Conservation (phyloP, 177 flowering plant genomes). For the Vitis hybrid region DNA sequence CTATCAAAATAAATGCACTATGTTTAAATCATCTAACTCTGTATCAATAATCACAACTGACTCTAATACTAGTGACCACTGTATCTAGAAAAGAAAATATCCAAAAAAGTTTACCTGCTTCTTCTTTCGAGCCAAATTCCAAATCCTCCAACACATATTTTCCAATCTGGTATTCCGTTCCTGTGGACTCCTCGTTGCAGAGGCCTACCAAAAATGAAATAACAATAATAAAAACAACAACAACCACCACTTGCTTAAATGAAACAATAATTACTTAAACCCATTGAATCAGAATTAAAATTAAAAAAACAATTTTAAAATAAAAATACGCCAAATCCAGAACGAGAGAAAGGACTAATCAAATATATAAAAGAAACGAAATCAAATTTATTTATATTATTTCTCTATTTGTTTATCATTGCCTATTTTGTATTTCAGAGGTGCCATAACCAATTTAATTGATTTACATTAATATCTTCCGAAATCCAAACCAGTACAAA, state of each 20-base stretch:
- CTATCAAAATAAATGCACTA: too few species aligned
- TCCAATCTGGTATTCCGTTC: conserved; percentile 95
- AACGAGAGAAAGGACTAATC: background rate
- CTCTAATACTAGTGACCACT: too few species aligned
- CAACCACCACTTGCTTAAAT: background rate
- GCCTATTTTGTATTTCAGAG: too few species aligned
- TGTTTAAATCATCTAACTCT: background rate
- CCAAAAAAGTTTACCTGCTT: conserved; percentile 56
- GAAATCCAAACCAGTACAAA: too few species aligned
- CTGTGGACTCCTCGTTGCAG: conserved; percentile 79
- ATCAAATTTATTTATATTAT: background rate
- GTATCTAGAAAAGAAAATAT: background rate
- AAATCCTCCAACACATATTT: conserved; percentile 98
- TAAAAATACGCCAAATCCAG: background rate
- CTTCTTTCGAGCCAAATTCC: conserved; percentile 95
- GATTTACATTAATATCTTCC: too few species aligned
- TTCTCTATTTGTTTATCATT: too few species aligned
- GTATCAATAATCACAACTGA: background rate
- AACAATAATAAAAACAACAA: background rate
- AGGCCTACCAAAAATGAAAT: conserved; percentile 44
- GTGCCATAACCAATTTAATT: too few species aligned
- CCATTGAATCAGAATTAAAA: too few species aligned
- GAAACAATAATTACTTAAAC: too few species aligned
- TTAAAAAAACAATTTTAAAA: too few species aligned
- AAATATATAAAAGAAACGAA: background rate